phyloP scores from a whole-genome alignment of 768 basidiomycete genomes.

The Nidularia pulvinata region DNA sequence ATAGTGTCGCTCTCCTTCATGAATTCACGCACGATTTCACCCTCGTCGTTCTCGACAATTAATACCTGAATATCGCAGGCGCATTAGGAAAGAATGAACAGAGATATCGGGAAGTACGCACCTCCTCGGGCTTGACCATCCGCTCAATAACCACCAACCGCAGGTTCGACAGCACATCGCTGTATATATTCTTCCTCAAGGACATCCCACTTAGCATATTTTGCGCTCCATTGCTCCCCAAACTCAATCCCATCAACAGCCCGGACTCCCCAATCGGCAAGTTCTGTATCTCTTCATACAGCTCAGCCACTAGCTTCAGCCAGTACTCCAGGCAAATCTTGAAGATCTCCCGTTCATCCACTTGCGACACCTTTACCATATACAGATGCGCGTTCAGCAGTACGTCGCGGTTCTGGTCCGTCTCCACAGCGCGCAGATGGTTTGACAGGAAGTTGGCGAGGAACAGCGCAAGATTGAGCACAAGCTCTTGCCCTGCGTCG shows the following conservation, averaged over 20 bases:
- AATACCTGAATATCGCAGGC: slow-evolving; percentile 73
- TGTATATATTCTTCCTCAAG: slow-evolving; percentile 92
- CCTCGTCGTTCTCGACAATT: slow-evolving; percentile 99
- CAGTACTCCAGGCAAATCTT: slow-evolving; percentile 99
- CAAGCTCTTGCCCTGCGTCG: slow-evolving; percentile 94
- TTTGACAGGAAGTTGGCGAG: slow-evolving; percentile 94
- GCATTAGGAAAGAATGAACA: background rate
- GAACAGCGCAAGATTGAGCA: slow-evolving; percentile 97
- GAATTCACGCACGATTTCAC: slow-evolving; percentile 98
- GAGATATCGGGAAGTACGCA: slow-evolving; percentile 26
- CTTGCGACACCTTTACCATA: slow-evolving; percentile 97
- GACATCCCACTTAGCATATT: slow-evolving; percentile 78
- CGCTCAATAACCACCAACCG: slow-evolving; percentile 96
- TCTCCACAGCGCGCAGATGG: slow-evolving; percentile 94
- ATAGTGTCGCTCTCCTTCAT: slow-evolving; percentile 99
- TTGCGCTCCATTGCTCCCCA: slow-evolving; percentile 63
- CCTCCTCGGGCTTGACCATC: slow-evolving; percentile 99
- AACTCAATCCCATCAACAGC: slow-evolving; percentile 85
- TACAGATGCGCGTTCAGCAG: slow-evolving; percentile 96
- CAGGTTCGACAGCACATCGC: slow-evolving; percentile 92
- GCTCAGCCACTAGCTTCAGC: slow-evolving; percentile 91
- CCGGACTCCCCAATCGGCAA: slow-evolving; percentile 87
- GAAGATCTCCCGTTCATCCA: slow-evolving; percentile 99
- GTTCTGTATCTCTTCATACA: slow-evolving; percentile 97
- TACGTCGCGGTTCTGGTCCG: slow-evolving; percentile 86